Evolutionary conservation across 139 green algal species (phyloP), one percentile per base, ranked within the genome.

Genomic region (Ulvella scutata): DNA sequence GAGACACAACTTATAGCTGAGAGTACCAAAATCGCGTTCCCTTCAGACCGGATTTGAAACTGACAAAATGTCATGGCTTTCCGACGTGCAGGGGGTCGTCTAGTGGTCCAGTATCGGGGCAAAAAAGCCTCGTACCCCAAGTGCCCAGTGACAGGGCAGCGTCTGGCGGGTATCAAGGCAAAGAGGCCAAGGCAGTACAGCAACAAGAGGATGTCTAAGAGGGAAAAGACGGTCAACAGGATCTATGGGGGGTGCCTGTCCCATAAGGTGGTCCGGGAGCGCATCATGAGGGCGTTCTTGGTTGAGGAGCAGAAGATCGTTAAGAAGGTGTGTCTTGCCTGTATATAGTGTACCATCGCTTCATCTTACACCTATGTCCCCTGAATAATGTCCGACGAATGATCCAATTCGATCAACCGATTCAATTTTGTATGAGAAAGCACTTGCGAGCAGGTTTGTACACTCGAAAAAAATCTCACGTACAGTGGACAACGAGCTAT

Each of bases 281-380:
- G 90, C 37, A 98, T 98, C 80, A 82, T 98, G 36, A 79, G 94
- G 29, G 94, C 94, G 35, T 98, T 98, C 85, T 84, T 98, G 43
- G 90, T 98, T 23, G 94, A 98, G 88, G 94, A 98, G 89, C 94
- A 98, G 88, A 98, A 98, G 90, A 98, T 98, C 77, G 94, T 98
- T 17, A 97, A 98, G 90, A 97, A 96, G 90, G 94, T 97, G 81
- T n/a, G 79, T 23, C 33, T 17, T 20, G 17, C 21, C 21, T 0
- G 21, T 17, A 20, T 26, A 59, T 20, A 20, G 1, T 59, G 40
- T 20, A 59, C 21, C 17, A 17, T 20, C 1, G 40, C 21, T 17
- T 59, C 17, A n/a, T n/a, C n/a, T n/a, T 20, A 59, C 40, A 59
- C 0, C 40, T 59, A 20, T 59, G 40, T 59, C 40, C 17, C 40